A percentile compares a stretch with the other conserved stretches of the same genome.
phyloP scores from a whole-genome alignment of 176 grass and related monocot species.

The bread wheat (Triticum aestivum) region IWGSC_CS_RefSeq_v2.1 NC_057796.1:476607541-476608040 shows the following conservation, averaged over 20 bases:
- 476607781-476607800: too few relatives aligned
- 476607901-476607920: slow-evolving; percentile 10
- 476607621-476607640: slow-evolving; percentile 38
- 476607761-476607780: too few relatives aligned
- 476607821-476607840: slow-evolving; percentile 21
- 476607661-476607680: slow-evolving; percentile 40
- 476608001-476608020: too few relatives aligned
- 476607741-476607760: not conserved
- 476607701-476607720: not conserved
- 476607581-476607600: slow-evolving; percentile 66
- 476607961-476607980: not conserved
- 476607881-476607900: not conserved
- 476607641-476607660: slow-evolving; percentile 65
- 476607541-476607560: slow-evolving; percentile 65
- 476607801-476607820: not conserved
- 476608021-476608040: too few relatives aligned
- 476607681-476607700: not conserved
- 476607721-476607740: not conserved
- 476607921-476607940: not conserved
- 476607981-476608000: not conserved
- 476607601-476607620: slow-evolving; percentile 61
- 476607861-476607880: too few relatives aligned
- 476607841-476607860: not conserved
- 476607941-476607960: slow-evolving; percentile 25
- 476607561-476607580: slow-evolving; percentile 80